phyloP scores from a whole-genome alignment of 768 basidiomycete genomes.

The Lentinula aciculospora region DNA sequence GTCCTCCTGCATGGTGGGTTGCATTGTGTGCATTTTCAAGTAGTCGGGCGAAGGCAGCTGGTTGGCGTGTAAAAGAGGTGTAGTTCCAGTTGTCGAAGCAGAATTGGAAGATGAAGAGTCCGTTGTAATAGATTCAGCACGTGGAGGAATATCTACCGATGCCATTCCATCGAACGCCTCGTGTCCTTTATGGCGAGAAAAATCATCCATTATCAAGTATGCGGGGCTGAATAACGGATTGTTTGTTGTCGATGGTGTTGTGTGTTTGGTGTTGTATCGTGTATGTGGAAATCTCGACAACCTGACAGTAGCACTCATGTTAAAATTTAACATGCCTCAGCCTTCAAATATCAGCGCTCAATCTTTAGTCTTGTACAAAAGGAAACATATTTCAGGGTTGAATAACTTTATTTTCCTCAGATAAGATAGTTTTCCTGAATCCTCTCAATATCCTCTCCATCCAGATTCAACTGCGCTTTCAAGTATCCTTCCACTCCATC shows the following conservation, averaged over 20 bases:
- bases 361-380: no score
- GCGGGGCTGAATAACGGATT: not conserved
- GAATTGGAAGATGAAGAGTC: not conserved
- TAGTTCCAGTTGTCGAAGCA: not conserved
- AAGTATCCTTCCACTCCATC: slow-evolving; percentile 32
- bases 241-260: not conserved
- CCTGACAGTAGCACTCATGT: not conserved
- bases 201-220: not conserved
- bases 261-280: not conserved
- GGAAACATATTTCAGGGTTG: not conserved
- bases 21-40: not conserved
- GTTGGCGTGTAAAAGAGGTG: not conserved
- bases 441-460: slow-evolving; percentile 22
- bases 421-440: slow-evolving; percentile 3
- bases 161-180: not conserved
- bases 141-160: not conserved
- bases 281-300: not conserved
- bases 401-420: not conserved
- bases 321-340: no score
- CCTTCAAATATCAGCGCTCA: no score
- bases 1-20: not conserved
- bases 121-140: not conserved
- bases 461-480: slow-evolving; percentile 21
- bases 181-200: not conserved
- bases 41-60: not conserved